A percentile compares a stretch with the other conserved stretches of the same genome.
phyloP scores from a whole-genome alignment of 768 basidiomycete species.

The Psilocybe sp. region DNA sequence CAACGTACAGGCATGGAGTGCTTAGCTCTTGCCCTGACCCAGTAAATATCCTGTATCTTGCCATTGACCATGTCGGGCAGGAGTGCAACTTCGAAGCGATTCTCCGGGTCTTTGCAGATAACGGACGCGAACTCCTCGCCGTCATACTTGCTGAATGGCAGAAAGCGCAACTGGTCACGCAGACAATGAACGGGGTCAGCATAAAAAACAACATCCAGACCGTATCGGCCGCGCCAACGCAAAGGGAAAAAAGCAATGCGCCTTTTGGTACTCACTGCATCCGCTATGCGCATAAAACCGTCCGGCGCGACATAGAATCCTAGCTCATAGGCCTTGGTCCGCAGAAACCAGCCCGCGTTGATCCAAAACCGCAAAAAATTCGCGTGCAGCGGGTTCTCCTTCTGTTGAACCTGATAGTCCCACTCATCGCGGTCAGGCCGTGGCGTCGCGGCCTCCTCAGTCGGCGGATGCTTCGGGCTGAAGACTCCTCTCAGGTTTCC shows the following conservation, averaged over 20 bases:
- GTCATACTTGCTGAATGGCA: constrained; percentile 7
- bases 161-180: constrained; percentile 4
- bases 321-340: constrained; percentile 14
- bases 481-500: no score
- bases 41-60: constrained; percentile 14
- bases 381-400: not conserved
- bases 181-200: not conserved
- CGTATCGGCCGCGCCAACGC: not conserved
- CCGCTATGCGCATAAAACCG: constrained; percentile 69
- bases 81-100: constrained; percentile 20
- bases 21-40: constrained; percentile 22
- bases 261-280: constrained; percentile 52
- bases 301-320: constrained; percentile 41
- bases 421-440: not conserved
- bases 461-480: no score
- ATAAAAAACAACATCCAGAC: not conserved
- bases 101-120: constrained; percentile 12
- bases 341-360: constrained; percentile 14
- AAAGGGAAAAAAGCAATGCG: not conserved
- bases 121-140: constrained; percentile 13
- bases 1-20: constrained; percentile 21
- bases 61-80: constrained; percentile 22
- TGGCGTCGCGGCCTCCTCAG: no score
- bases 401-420: not conserved
- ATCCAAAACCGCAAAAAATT: constrained; percentile 8